phyloP scores from a whole-genome alignment of 257 asterid species.

The Petunia secreta region DNA sequence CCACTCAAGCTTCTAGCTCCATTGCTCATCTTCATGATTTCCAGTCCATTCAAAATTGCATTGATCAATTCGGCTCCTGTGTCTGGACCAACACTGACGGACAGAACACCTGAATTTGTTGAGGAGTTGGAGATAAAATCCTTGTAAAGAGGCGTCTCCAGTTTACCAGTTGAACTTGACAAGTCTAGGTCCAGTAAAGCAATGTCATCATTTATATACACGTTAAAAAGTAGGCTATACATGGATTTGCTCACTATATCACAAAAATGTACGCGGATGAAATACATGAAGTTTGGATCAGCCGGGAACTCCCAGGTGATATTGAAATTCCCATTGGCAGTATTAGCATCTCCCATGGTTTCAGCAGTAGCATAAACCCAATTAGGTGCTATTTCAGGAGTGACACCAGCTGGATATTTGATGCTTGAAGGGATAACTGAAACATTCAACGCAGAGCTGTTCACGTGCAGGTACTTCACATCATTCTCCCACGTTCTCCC shows the following conservation, averaged over 20 bases:
- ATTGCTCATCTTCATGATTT: slow-evolving; percentile 75
- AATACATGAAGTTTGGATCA: slow-evolving; percentile 59
- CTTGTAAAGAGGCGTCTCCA: slow-evolving; percentile 58
- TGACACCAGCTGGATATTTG: slow-evolving; percentile 44
- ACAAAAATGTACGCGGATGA: slow-evolving; percentile 69
- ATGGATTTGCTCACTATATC: slow-evolving; percentile 71
- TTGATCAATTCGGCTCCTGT: slow-evolving; percentile 43
- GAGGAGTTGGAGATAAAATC: slow-evolving; percentile 55
- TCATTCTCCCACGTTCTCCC: slow-evolving; percentile 83
- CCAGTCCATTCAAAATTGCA: slow-evolving; percentile 75
- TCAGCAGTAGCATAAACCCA: slow-evolving; percentile 77
- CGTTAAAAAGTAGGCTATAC: slow-evolving; percentile 58
- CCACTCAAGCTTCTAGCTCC: slow-evolving; percentile 67
- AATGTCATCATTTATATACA: slow-evolving; percentile 57
- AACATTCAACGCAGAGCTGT: slow-evolving; percentile 58
- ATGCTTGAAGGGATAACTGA: slow-evolving; percentile 58
- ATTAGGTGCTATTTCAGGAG: slow-evolving; percentile 69
- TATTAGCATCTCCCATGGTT: slow-evolving; percentile 71
- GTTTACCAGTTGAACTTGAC: slow-evolving; percentile 50
- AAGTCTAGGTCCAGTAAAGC: slow-evolving; percentile 58
- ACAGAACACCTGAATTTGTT: slow-evolving; percentile 44
- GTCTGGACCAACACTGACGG: slow-evolving; percentile 70
- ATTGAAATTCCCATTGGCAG: slow-evolving; percentile 62
- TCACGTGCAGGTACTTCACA: slow-evolving; percentile 65
- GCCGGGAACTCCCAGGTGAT: slow-evolving; percentile 73